Evolutionary conservation across 2,329 filamentous ascomycete genomes (phyloP), one percentile per base, ranked within the genome.

Genomic region (Zymoseptoria crescenta): DNA sequence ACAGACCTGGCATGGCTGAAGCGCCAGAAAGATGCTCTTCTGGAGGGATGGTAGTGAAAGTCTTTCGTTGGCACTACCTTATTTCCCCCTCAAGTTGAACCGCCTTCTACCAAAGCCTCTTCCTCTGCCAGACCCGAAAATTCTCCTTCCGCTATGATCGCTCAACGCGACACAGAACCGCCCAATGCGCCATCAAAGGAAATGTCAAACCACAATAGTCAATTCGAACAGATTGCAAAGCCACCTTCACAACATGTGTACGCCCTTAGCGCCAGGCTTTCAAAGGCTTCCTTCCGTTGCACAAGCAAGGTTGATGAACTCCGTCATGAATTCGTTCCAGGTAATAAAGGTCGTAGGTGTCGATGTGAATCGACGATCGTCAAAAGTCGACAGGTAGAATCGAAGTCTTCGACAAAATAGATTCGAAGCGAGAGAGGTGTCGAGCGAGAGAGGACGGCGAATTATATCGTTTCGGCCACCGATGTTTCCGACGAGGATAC

Each of bases 211-310:
- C 35, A 41, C n/a, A 45, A 45, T 45, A 4, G n/a, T 16, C 35
- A 45, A n/a, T 45, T 45, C 35, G 35, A 45, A 45, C 13, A 45
- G 13, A 45, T 45, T 45, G 35, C 35, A 45, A 45, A 16, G 13
- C 13, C 35, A 7, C 35, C 35, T 45, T 13, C 35, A 2, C 35
- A 45, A 16, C 35, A 45, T 45, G 35, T 45, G 35, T 61, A 50
- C 60, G 60, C 64, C 60, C 63, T 59, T 49, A 65, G 64, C 64
- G 61, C 63, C 64, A 64, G 64, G 64, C 64, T 65, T 30, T 64
- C 54, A 52, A 56, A 24, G 58, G 55, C 50, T n/a, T n/a, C n/a
- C 56, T 16, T 20, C 48, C n/a, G 35, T 16, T 45, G 35, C 13
- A 16, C 35, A 45, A 45, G 35, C 35, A 45, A 45, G 35, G 35